Evolutionary conservation across 1,139 yeast species (phyloP).

Genomic region (Yamadazyma sp.): DNA sequence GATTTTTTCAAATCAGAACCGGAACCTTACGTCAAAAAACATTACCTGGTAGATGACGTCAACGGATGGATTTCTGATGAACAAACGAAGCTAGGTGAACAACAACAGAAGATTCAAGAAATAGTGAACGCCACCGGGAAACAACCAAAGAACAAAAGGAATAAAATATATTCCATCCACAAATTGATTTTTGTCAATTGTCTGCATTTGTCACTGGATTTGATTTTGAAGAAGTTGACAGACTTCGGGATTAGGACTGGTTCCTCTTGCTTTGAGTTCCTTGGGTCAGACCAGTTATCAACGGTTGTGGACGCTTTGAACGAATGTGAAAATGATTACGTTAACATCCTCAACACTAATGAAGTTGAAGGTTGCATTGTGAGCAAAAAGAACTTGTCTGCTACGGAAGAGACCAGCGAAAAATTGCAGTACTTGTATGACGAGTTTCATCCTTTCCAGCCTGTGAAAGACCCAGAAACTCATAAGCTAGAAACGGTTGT

Average conservation of each 20-base stretch:
- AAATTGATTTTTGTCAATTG: slow-evolving; percentile 68
- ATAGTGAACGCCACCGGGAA: slow-evolving; percentile 6
- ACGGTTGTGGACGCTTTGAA: slow-evolving; percentile 41
- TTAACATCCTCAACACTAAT: slow-evolving; percentile 19
- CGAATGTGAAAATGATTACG: slow-evolving; percentile 46
- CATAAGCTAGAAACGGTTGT: slow-evolving; percentile 36
- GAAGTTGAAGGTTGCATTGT: slow-evolving; percentile 61
- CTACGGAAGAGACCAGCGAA: slow-evolving; percentile 32
- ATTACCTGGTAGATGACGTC: slow-evolving; percentile 37
- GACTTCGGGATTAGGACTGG: slow-evolving; percentile 48
- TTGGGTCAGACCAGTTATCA: slow-evolving; percentile 18
- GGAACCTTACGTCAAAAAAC: slow-evolving; percentile 11
- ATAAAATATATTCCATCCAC: slow-evolving; percentile 62
- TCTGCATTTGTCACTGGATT: slow-evolving; percentile 76
- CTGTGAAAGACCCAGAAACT: slow-evolving; percentile 37
- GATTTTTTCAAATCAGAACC: slow-evolving; percentile 38
- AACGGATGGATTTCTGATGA: slow-evolving; percentile 50
- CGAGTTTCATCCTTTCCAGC: slow-evolving; percentile 84
- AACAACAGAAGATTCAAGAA: slow-evolving; percentile 6
- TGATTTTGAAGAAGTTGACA: slow-evolving; percentile 60
- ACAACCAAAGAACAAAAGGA: slow-evolving; percentile 26
- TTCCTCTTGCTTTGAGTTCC: slow-evolving; percentile 37
- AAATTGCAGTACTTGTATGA: slow-evolving; percentile 60
- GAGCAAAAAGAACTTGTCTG: slow-evolving; percentile 55
- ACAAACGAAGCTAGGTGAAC: slow-evolving; percentile 23